Base-by-base conservation (phyloP, 192 early-diverging fungal species). In the Rhizophagus prolifer region DNA sequence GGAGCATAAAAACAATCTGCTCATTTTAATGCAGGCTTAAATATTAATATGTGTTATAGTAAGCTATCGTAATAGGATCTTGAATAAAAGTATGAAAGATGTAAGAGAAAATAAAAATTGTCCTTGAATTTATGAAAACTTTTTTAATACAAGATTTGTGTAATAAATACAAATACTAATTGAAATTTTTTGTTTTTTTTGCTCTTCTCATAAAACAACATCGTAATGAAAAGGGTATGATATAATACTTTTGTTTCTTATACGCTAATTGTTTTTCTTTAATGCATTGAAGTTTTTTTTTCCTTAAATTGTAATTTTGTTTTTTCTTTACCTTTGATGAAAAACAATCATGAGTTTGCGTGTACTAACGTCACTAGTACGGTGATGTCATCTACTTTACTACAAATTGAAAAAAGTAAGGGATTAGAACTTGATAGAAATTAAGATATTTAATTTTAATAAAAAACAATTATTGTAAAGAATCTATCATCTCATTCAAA, bases 331-430 rank as follows among this genome's bases (percentile, higher is more conserved):
- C 50, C 50, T 12, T 44, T 54, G 50, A 19, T 21, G 4, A 19
- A 44, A 9, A 54, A 21, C 6, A 6, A 21, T 73, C 21, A 61
- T 74, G 19, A 28, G 54, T 75, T 75, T 46, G 77, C 71, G 54
- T 78, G 72, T 25, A 89, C 88, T 25, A 87, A 68, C 0, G 88
- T 86, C 25, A 88, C 84, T 64, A 89, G 82, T 38, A 85, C 86
- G 9, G 87, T 88, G 31, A 89, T 89, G 61, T 89, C 88, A 34
- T 89, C 88, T 21, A 87, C 75, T 82, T 89, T 89, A 30, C 88
- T 84, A 79, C 28, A 14, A 41, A 3, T 7, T 23, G 46, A 62
- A 28, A 72, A 31, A n/a, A 81, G 25, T 16, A 36, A 78, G n/a
- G 36, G 54, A 23, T 79, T 12, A 70, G 31, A 46, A 47, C 10